Base-by-base conservation (phyloP, 768 basidiomycete genomes). In the Ramaria sp. region DNA sequence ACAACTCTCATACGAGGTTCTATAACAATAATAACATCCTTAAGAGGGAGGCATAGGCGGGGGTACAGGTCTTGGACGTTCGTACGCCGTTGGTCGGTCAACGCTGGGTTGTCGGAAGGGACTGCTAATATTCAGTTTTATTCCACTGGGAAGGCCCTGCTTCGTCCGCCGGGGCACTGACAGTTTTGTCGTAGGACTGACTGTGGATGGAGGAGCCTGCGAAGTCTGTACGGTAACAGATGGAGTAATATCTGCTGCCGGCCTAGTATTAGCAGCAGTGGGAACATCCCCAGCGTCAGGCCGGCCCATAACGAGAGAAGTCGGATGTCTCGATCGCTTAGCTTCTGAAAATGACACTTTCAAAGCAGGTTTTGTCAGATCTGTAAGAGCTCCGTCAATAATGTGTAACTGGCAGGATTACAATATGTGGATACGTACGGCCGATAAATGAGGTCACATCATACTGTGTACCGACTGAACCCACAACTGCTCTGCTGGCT, bases 371-470 rank as follows among this genome's bases (percentile, higher is more conserved):
- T 10, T 30, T 17, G 48, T 49, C 24, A 49, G 24, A 49, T 30
- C 48, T 49, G n/a, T 24, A 30, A 49, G 20, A 49, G 48, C 22
- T 17, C 1, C 19, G 17, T 49, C 31, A 27, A 48, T 20, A 12
- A 49, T n/a, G 12, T 15, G 12, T 49, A 49, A 13, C 27, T 12
- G 12, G 46, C 46, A 41, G 3, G 39, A 15, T n/a, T 43, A n/a
- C 7, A 43, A n/a, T 22, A 43, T 2, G 42, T 30, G n/a, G 24
- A 33, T 10, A n/a, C 48, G 2, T 2, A 49, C 48, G 66, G 43
- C 70, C 80, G 60, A 88, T 84, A 64, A 88, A 87, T 1, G 86
- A 87, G 15, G 85, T 88, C 19, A 87, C 83, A 58, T 87, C 85
- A 63, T 81, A 86, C 58, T 77, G 79, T 0, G 77, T 82, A 13